Percentiles rank a stretch among this genome's conserved stretches.
phyloP scores from a whole-genome alignment of 2,329 filamentous ascomycete species.

The Lecanicillium sp. region DNA sequence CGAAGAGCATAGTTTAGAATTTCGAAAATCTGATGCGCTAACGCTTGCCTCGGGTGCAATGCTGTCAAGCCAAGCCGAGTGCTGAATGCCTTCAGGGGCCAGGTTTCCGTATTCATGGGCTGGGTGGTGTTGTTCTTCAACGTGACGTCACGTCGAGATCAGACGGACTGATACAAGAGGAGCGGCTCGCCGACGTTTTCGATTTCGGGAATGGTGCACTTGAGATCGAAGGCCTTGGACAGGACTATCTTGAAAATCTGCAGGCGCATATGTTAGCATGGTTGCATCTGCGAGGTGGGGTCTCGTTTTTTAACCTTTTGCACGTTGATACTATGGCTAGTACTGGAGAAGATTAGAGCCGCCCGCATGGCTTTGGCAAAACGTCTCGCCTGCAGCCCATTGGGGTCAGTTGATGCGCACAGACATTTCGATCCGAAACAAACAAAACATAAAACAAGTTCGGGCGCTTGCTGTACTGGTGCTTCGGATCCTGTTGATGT shows the following conservation, averaged over 20 bases:
- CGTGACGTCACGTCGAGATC: not conserved
- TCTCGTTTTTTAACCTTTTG: conserved; percentile 69
- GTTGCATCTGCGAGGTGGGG: not conserved
- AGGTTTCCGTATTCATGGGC: not conserved
- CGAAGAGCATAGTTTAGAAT: not conserved
- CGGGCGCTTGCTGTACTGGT: too few species aligned
- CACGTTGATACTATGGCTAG: conserved; percentile 98
- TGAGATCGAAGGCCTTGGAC: conserved; percentile 96
- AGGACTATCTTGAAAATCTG: conserved; percentile 99
- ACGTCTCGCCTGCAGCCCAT: conserved; percentile 64
- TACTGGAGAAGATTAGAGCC: conserved; percentile 95
- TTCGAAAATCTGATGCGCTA: not conserved
- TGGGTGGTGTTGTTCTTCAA: not conserved
- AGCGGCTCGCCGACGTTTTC: conserved; percentile 96
- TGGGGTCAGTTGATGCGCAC: conserved; percentile 17
- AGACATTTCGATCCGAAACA: too few species aligned
- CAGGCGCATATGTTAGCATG: conserved; percentile 6
- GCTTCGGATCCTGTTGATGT: too few species aligned
- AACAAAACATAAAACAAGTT: too few species aligned
- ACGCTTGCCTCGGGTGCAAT: not conserved
- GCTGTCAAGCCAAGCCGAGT: too few species aligned
- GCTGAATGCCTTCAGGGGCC: not conserved
- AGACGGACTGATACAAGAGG: conserved; percentile 72
- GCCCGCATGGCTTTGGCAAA: conserved; percentile 99
- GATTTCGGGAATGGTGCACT: conserved; percentile 98